phyloP scores from a whole-genome alignment of 176 grass and related monocot genomes.

The Eragrostis nindensis region DNA sequence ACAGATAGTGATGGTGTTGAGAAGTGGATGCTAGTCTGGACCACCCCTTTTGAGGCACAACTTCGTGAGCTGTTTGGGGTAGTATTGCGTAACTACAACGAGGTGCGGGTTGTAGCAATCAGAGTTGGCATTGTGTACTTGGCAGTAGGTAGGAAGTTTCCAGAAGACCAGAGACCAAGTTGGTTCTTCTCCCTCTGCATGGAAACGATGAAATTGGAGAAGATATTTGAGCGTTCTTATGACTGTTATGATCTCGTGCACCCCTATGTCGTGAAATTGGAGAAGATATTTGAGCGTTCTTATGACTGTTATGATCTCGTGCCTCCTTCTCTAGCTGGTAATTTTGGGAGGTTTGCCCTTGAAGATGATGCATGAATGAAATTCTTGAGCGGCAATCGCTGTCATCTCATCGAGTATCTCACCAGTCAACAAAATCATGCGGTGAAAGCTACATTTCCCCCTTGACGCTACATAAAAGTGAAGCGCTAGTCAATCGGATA shows the following conservation, averaged over 20 bases:
- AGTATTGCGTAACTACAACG: not conserved
- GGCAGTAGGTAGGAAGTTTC: not conserved
- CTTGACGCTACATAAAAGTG: not conserved
- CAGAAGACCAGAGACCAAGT: too few relatives aligned
- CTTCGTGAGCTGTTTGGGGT: not conserved
- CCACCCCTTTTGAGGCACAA: not conserved
- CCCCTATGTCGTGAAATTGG: not conserved
- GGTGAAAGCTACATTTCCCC: too few relatives aligned
- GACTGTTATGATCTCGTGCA: slow-evolving; percentile 5
- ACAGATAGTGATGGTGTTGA: not conserved
- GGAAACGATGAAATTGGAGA: not conserved
- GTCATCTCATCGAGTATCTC: not conserved
- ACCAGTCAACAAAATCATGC: too few relatives aligned
- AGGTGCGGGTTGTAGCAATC: not conserved
- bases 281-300: not conserved
- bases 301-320: not conserved
- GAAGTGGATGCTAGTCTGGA: not conserved
- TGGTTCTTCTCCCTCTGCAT: too few relatives aligned
- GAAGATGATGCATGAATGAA: not conserved
- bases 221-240: not conserved
- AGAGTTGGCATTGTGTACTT: slow-evolving; percentile 15
- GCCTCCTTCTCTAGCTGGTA: slow-evolving; percentile 33
- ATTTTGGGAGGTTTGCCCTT: slow-evolving; percentile 18
- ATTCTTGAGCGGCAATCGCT: not conserved
- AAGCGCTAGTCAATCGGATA: not conserved